phyloP scores from a whole-genome alignment of 2,329 filamentous ascomycete genomes.

The Hypoxylon sp. region DNA sequence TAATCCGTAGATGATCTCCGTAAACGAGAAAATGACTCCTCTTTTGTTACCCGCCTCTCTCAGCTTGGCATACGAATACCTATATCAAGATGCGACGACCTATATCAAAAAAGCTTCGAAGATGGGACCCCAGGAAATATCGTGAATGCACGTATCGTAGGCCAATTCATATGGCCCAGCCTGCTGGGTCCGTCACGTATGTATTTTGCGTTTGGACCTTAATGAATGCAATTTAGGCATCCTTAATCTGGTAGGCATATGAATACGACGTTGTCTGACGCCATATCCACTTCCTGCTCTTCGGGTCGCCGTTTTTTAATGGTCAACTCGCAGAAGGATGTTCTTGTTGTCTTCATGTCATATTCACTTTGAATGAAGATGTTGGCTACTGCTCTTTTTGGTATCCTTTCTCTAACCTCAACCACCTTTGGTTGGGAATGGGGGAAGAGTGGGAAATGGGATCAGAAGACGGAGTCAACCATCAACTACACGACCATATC shows the following conservation, averaged over 20 bases:
- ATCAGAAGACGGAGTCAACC: conserved; percentile 43
- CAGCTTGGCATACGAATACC: conserved; percentile 7
- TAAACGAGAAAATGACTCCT: conserved; percentile 3
- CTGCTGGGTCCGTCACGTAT: conserved; percentile 14
- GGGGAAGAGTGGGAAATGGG: conserved; percentile 36
- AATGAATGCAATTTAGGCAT: conserved; percentile 4
- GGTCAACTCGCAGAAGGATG: not conserved
- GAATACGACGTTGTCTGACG: not conserved
- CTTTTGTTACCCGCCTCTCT: not conserved
- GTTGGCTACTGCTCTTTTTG: conserved; percentile 24
- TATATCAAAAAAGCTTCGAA: not conserved
- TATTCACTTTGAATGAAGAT: conserved; percentile 18
- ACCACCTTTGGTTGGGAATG: conserved; percentile 35
- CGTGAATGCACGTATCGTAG: conserved; percentile 4
- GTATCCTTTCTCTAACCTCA: conserved; percentile 36
- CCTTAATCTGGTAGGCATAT: not conserved
- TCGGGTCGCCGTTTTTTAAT: not conserved
- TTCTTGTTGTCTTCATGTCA: not conserved
- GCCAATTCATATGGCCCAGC: not conserved
- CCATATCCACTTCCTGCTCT: not conserved
- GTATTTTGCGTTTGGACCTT: conserved; percentile 14
- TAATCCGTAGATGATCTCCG: conserved; percentile 11
- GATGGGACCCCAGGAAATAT: not conserved
- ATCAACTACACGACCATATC: conserved; percentile 67
- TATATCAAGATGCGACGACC: not conserved